Evolutionary conservation across 805 yeast species (phyloP).

Genomic region (Torulaspora gathmanii): DNA sequence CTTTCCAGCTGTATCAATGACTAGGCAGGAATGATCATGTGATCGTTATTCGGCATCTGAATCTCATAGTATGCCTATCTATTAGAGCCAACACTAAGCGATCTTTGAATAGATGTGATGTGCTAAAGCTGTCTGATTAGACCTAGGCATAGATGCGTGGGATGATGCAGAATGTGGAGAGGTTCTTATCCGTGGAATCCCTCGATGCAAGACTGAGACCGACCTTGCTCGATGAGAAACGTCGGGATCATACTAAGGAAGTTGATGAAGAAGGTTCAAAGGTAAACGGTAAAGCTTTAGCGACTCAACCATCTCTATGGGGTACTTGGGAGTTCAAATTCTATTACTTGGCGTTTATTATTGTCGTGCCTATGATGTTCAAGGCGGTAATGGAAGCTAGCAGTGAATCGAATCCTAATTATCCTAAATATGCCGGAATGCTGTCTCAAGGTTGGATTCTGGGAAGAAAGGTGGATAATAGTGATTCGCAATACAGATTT

Average conservation of each 20-base stretch:
- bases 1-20: no score
- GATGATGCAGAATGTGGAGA: slow-evolving; percentile 5
- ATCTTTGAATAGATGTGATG: neutral
- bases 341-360: slow-evolving; percentile 56
- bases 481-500: slow-evolving; percentile 83
- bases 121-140: neutral
- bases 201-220: slow-evolving; percentile 23
- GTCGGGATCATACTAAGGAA: slow-evolving; percentile 2
- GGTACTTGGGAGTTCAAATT: slow-evolving; percentile 65
- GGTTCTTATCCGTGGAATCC: slow-evolving; percentile 9
- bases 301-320: slow-evolving; percentile 48
- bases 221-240: slow-evolving; percentile 14
- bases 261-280: slow-evolving; percentile 5
- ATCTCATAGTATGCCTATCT: neutral
- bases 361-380: slow-evolving; percentile 79
- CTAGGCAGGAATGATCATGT: no score
- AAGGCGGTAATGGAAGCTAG: slow-evolving; percentile 79
- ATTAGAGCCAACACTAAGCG: neutral
- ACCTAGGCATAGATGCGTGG: slow-evolving; percentile 1
- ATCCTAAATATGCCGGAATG: slow-evolving; percentile 52
- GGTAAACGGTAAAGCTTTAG: slow-evolving; percentile 1
- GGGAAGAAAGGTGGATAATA: slow-evolving; percentile 87
- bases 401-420: slow-evolving; percentile 69
- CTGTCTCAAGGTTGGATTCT: slow-evolving; percentile 82
- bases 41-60: no score